phyloP scores from a whole-genome alignment of 495 filamentous ascomycete species.

The Penicillium argentinense region DNA sequence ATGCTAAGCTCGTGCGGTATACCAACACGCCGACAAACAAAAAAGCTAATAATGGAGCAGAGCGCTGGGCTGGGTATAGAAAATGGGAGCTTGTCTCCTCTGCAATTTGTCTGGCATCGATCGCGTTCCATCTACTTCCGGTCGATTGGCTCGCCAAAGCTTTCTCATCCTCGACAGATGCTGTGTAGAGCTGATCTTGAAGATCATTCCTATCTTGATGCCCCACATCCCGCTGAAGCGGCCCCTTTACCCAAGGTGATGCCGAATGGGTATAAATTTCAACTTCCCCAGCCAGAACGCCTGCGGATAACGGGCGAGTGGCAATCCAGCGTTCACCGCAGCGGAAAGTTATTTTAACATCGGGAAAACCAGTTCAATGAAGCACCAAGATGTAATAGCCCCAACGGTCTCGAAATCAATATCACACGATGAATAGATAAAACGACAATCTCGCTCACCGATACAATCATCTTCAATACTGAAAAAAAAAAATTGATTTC shows the following conservation, averaged over 20 bases:
- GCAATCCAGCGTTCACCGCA: not conserved
- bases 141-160: not conserved
- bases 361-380: too few species aligned
- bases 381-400: too few species aligned
- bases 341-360: slow-evolving; percentile 10
- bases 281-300: not conserved
- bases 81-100: not conserved
- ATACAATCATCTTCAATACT: too few species aligned
- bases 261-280: not conserved
- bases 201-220: not conserved
- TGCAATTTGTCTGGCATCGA: not conserved
- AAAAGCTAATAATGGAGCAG: not conserved
- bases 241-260: not conserved
- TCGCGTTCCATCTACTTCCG: not conserved
- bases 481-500: too few species aligned
- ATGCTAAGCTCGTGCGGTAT: not conserved
- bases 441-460: too few species aligned
- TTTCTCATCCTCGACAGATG: not conserved
- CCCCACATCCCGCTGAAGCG: not conserved
- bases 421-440: too few species aligned
- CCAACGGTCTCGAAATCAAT: too few species aligned
- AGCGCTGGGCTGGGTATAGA: not conserved
- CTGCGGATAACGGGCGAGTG: not conserved
- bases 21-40: not conserved
- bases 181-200: not conserved